Evolutionary conservation across 441 rosid species (phyloP), one percentile per base, ranked within the genome.

Genomic region (Populus trichocarpa): DNA sequence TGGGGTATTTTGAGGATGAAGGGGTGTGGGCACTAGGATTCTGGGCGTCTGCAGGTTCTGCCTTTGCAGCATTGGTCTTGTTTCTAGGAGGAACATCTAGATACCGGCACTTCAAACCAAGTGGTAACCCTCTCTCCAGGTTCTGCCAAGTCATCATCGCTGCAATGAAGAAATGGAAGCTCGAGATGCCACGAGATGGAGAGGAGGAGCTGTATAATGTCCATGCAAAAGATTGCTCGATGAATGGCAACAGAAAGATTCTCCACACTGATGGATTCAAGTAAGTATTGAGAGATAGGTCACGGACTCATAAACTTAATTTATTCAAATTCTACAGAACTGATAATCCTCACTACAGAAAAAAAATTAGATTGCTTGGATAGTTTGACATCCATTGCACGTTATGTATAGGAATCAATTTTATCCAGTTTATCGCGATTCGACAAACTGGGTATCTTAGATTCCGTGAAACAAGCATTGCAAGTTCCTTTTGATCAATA

Each of bases 21-120:
- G 99, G 99, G 9, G 76, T 82, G 87, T 97, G 99, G 99, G 92
- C 93, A 1, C 84, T 97, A 1, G 99, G 99, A 9, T 97, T 97
- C 73, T 93, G 97, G 98, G 92, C 33, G 1, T 97, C 99, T 8
- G 75, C 97, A 6, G 97, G 90, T 76, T 97, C 99, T 61, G 98
- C 99, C 40, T 20, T 91, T 7, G 86, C 86, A 1, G 99, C 91
- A 13, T 81, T 95, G 75, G 84, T 88, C 74, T 80, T 93, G 80
- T 95, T 97, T 85, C 88, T 97, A 0, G 86, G 66, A 3, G 99
- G 99, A 77, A 87, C 90, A 12, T 77, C 87, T 0, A 83, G 89
- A 81, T 97, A 97, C 82, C 83, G 99, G 66, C 90, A 93, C 80
- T 93, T 93, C 80, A 92, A 88, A 79, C 97, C 99, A 7, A 83